These are phyloP conservation scores for Immersiporthe knoxdaviesiana DNA, from an alignment of 2,329 filamentous ascomycete genomes.

Conservation along the genomic window DNA sequence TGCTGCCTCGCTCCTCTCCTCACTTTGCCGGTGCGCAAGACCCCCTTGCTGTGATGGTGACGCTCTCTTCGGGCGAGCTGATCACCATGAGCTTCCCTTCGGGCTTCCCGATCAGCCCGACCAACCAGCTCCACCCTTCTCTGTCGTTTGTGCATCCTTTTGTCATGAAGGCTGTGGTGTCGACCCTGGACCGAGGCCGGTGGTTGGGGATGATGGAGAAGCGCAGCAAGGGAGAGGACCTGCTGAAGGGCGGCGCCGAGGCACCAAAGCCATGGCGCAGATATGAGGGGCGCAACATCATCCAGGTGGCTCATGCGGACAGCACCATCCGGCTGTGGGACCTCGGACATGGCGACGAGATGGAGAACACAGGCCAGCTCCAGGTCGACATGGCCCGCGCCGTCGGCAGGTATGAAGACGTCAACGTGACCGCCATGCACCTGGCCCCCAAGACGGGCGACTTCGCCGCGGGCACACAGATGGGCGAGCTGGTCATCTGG, in stretches of 20 bases:
- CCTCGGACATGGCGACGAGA: conserved; percentile 85
- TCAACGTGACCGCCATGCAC: conserved; percentile 78
- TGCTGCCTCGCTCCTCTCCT: conserved; percentile 81
- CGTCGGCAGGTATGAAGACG: conserved; percentile 74
- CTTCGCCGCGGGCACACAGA: conserved; percentile 77
- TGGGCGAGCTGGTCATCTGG: conserved; percentile 86
- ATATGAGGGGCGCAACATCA: conserved; percentile 81
- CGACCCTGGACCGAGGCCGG: conserved; percentile 73
- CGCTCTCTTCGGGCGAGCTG: conserved; percentile 85
- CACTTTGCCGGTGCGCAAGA: conserved; percentile 89
- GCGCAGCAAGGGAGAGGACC: conserved; percentile 73
- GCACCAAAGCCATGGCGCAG: conserved; percentile 70
- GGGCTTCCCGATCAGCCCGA: conserved; percentile 87
- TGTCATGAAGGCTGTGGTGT: conserved; percentile 72
- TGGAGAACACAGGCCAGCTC: conserved; percentile 80
- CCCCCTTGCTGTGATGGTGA: conserved; percentile 79
- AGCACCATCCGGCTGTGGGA: conserved; percentile 94
- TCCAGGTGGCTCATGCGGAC: conserved; percentile 87
- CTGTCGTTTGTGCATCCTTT: conserved; percentile 91
- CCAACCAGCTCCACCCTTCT: conserved; percentile 88
- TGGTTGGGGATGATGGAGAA: conserved; percentile 94
- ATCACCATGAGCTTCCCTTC: conserved; percentile 90
- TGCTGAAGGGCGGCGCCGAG: conserved; percentile 80
- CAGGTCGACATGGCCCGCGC: conserved; percentile 88
- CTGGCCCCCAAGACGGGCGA: conserved; percentile 83